Conservation (phyloP, 2,329 filamentous ascomycete genomes). For the Huntiella abstrusa region DNA sequence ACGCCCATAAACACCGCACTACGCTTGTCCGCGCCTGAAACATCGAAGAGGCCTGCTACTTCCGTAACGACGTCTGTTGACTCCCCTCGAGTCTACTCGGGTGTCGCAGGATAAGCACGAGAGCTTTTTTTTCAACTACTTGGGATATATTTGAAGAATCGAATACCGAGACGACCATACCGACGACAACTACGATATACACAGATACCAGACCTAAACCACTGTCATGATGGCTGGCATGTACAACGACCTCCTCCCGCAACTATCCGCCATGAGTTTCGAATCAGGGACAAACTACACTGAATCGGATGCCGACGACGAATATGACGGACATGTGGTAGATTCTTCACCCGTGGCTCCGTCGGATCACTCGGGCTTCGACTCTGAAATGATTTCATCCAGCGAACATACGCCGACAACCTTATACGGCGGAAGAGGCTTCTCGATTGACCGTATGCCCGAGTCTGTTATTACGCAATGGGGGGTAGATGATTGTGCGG, state of each 20-base stretch:
- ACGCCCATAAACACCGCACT: no score
- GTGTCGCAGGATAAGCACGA: no score
- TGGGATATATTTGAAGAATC: no score
- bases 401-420: constrained; percentile 65
- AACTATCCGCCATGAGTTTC: constrained; percentile 33
- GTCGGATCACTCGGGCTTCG: constrained; percentile 50
- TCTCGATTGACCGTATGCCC: constrained; percentile 42
- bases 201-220: no score
- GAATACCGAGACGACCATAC: no score
- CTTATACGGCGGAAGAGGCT: constrained; percentile 42
- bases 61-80: no score
- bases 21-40: no score
- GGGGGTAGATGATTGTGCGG: constrained; percentile 74
- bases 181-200: no score
- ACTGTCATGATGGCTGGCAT: not conserved
- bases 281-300: constrained; percentile 51
- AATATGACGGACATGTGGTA: constrained; percentile 57
- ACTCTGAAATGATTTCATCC: constrained; percentile 50
- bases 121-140: no score
- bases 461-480: constrained; percentile 63
- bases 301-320: constrained; percentile 66
- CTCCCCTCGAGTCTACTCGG: no score
- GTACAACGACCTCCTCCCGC: not conserved
- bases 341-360: constrained; percentile 50
- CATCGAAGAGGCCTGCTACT: no score